Conservation (phyloP, 2,329 filamentous ascomycete genomes). For the Blastomyces parvus region DNA sequence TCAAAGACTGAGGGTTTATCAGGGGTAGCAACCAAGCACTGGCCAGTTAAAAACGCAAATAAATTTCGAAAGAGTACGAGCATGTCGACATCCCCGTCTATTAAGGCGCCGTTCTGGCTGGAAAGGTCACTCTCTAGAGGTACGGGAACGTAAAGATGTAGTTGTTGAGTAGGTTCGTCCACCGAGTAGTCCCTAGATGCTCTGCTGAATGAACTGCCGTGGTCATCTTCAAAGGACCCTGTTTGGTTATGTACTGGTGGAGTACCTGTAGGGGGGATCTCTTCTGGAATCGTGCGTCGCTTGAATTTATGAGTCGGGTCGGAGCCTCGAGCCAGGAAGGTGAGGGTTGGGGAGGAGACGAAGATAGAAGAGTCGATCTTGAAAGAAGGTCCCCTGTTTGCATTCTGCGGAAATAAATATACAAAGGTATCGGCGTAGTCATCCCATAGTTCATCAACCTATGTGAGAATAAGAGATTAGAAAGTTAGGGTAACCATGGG, state of each 20-base stretch:
- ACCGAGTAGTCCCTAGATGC: conserved; percentile 40
- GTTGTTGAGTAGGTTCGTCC: conserved; percentile 39
- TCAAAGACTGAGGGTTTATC: conserved; percentile 47
- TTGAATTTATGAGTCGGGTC: conserved; percentile 36
- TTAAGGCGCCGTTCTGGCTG: conserved; percentile 25
- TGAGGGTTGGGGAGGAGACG: conserved; percentile 47
- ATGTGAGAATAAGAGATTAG: neutral
- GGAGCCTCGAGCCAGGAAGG: conserved; percentile 45
- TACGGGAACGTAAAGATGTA: conserved; percentile 52
- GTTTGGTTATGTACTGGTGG: conserved; percentile 23
- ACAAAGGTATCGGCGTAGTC: conserved; percentile 53
- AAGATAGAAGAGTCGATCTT: conserved; percentile 51
- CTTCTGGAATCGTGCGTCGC: conserved; percentile 14
- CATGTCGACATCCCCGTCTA: conserved; percentile 45
- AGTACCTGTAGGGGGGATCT: conserved; percentile 21
- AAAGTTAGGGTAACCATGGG: neutral
- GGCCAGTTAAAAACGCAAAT: conserved; percentile 54
- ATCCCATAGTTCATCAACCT: conserved; percentile 49
- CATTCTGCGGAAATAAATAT: conserved; percentile 51
- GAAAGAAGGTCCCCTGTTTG: conserved; percentile 51
- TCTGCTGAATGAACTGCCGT: conserved; percentile 39
- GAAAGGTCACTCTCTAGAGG: conserved; percentile 44
- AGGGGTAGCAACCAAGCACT: conserved; percentile 51
- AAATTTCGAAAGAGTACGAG: conserved; percentile 53
- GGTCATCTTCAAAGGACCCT: conserved; percentile 25